Evolutionary conservation across 306 rosid genomes (phyloP).

Genomic region (Fragaria nilgerrensis): DNA sequence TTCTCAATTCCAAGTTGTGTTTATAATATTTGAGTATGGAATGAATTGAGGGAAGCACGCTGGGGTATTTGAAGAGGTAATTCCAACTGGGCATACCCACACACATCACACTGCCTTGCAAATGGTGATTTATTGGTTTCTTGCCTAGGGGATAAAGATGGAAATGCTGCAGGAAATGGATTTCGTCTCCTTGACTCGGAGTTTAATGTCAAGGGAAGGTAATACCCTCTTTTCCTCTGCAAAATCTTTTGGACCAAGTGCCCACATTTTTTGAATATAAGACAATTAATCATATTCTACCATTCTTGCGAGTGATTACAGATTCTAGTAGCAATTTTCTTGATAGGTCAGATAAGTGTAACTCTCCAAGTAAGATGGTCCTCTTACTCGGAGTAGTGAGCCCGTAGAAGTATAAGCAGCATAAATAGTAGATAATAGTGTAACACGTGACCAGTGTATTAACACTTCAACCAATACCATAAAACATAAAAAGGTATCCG

Average conservation of each 20-base stretch:
- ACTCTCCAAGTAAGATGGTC: too few relatives aligned
- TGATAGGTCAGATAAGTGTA: background rate
- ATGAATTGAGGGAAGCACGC: background rate
- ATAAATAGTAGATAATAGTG: too few relatives aligned
- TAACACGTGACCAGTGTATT: too few relatives aligned
- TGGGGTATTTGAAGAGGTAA: background rate
- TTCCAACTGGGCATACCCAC: constrained; percentile 57
- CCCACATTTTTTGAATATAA: background rate
- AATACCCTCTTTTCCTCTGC: background rate
- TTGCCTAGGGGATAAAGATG: constrained; percentile 86
- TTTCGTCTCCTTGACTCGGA: constrained; percentile 95
- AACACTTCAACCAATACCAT: too few relatives aligned
- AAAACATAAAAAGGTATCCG: too few relatives aligned
- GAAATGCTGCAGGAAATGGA: constrained; percentile 83
- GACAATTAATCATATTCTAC: background rate
- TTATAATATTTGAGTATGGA: background rate
- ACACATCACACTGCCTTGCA: constrained; percentile 96
- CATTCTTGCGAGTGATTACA: background rate
- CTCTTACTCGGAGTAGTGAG: too few relatives aligned
- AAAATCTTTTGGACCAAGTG: background rate
- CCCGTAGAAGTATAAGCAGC: too few relatives aligned
- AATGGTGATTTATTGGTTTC: constrained; percentile 92
- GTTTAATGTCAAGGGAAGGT: constrained; percentile 97
- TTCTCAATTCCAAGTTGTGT: background rate
- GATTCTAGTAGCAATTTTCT: background rate